Base-by-base conservation (phyloP, 345 rosid species). In the Geranium brycei region DNA sequence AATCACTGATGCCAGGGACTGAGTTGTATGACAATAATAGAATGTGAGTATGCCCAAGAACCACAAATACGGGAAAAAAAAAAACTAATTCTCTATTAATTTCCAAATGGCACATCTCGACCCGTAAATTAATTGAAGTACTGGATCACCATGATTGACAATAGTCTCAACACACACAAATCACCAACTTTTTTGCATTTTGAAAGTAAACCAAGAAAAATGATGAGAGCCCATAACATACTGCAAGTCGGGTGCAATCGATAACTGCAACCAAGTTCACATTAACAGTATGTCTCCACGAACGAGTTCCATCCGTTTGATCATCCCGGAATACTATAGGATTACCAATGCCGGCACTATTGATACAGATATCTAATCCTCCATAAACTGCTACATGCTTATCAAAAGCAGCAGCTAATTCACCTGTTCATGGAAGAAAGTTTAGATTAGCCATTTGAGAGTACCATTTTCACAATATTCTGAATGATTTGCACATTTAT, bases 351-450 rank as follows among this genome's bases (percentile, higher is more conserved):
- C 99, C 99, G 19, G 99, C 99, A 59, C 76, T 64, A 70, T 85
- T 86, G 68, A 92, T 82, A 19, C 97, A 89, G 35, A 92, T 85
- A 72, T 92, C 99, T 65, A 92, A 64, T 66, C 95, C 93, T 70
- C 96, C 91, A 72, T 78, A 92, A 4, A 85, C 71, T 16, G 84
- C 80, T 16, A 87, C 81, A 70, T 92, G 97, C 85, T 85, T 92
- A 61, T 84, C 90, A 55, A 89, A 92, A 62, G 91, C 90, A 73
- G 81, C 75, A 7, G 76, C 63, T 31, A 87, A 60, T 66, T 89
- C 87, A 60, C 81, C 98, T 92, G 81, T 58, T 67, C 65, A 73
- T 53, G 11, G 57, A 17, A 60, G 58, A 11, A 5, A n/a, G 62
- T 19, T 30, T 57, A 16, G 11, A 38, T 23, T 31, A 2, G 31